These are phyloP conservation scores for Lichenothelia convexa DNA, from an alignment of 495 filamentous ascomycete species.

Conservation along the genomic window DNA sequence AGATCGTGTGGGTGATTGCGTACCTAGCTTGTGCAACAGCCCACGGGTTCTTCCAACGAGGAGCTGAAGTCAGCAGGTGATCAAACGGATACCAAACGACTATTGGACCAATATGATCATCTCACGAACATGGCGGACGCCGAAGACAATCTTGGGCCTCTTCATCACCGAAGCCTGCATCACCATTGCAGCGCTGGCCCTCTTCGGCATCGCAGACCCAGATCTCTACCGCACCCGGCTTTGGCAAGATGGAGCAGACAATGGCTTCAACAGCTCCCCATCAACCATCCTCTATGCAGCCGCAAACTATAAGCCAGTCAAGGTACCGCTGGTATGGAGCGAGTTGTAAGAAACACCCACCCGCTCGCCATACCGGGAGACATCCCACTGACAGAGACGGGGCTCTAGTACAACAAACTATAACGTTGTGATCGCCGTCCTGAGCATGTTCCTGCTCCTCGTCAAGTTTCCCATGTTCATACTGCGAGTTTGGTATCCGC, in stretches of 20 bases:
- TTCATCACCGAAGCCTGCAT: constrained; percentile 52
- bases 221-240: constrained; percentile 60
- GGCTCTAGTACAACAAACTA: constrained; percentile 49
- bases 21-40: no score
- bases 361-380: not conserved
- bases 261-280: constrained; percentile 72
- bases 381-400: not conserved
- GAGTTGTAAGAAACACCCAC: constrained; percentile 40
- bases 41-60: no score
- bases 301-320: constrained; percentile 52
- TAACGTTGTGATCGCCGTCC: constrained; percentile 66
- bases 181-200: constrained; percentile 49
- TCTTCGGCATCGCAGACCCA: constrained; percentile 68
- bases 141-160: constrained; percentile 42
- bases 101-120: no score
- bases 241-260: constrained; percentile 64
- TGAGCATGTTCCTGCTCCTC: constrained; percentile 51
- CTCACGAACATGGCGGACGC: constrained; percentile 43
- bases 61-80: no score
- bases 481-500: constrained; percentile 53
- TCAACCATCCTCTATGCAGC: constrained; percentile 51
- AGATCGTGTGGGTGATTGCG: no score
- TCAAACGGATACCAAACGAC: no score
- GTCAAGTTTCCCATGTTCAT: constrained; percentile 47
- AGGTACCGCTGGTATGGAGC: constrained; percentile 64